phyloP scores from a whole-genome alignment of 805 yeast genomes.

The Candida silvicultrix region DNA sequence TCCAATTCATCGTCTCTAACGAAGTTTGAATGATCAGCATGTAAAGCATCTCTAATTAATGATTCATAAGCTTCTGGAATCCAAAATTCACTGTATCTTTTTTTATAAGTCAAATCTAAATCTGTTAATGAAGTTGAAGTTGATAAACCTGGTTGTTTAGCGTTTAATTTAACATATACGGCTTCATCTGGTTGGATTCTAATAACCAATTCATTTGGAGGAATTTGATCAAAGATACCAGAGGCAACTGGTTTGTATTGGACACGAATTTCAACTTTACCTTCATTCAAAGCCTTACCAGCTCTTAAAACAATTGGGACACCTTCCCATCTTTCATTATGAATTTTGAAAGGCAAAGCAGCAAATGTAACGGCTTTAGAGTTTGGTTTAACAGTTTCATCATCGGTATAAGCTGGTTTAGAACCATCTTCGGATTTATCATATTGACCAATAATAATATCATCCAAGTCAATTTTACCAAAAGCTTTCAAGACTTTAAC shows the following conservation, averaged over 20 bases:
- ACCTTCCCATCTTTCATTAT: slow-evolving; percentile 97
- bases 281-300: slow-evolving; percentile 93
- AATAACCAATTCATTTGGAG: slow-evolving; percentile 89
- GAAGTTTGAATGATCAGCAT: slow-evolving; percentile 94
- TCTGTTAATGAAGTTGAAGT: slow-evolving; percentile 81
- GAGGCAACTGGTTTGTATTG: slow-evolving; percentile 84
- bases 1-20: slow-evolving; percentile 98
- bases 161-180: slow-evolving; percentile 85
- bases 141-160: slow-evolving; percentile 89
- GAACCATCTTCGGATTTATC: slow-evolving; percentile 75
- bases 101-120: slow-evolving; percentile 79
- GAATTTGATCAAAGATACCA: slow-evolving; percentile 75
- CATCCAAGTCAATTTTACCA: slow-evolving; percentile 54
- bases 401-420: slow-evolving; percentile 89
- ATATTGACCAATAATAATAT: slow-evolving; percentile 85
- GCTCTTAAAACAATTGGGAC: slow-evolving; percentile 95
- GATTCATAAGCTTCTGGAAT: slow-evolving; percentile 98
- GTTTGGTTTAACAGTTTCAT: slow-evolving; percentile 74
- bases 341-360: slow-evolving; percentile 69
- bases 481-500: slow-evolving; percentile 86
- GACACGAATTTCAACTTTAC: slow-evolving; percentile 90
- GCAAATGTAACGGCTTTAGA: slow-evolving; percentile 93
- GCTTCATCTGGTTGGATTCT: slow-evolving; percentile 95
- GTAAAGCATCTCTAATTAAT: slow-evolving; percentile 80
- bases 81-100: slow-evolving; percentile 81